Conservation (phyloP, 176 grass and related monocot species). For the Hyparrhenia diplandra region DNA sequence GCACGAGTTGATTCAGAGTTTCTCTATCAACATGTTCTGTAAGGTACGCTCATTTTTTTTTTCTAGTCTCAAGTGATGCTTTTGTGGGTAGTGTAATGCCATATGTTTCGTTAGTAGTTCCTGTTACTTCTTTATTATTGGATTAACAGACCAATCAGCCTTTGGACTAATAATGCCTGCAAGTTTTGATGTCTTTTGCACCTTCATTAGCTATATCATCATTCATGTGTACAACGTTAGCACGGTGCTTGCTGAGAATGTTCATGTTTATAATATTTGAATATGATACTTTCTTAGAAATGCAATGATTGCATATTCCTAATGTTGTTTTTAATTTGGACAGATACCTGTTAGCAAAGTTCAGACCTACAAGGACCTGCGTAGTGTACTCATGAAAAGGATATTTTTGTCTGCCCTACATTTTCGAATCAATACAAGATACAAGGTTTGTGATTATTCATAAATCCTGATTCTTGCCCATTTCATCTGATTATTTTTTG, state of each 20-base stretch:
- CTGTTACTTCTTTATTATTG: not conserved
- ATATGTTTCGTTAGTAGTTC: not conserved
- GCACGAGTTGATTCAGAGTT: constrained; percentile 93
- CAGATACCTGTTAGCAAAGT: constrained; percentile 86
- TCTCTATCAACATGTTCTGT: constrained; percentile 99
- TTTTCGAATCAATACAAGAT: constrained; percentile 98
- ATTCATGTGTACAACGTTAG: not conserved
- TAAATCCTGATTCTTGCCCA: not conserved
- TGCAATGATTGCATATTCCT: not conserved
- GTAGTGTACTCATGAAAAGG: constrained; percentile 92
- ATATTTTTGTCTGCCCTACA: constrained; percentile 95
- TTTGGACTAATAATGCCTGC: constrained; percentile 1
- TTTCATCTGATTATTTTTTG: not conserved
- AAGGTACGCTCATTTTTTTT: constrained; percentile 59
- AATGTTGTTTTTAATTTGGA: constrained; percentile 20
- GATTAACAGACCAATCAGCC: not conserved
- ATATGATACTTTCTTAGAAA: constrained; percentile 1
- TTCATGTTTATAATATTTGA: not conserved
- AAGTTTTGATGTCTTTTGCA: constrained; percentile 1
- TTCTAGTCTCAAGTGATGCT: constrained; percentile 6
- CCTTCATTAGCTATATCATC: not conserved
- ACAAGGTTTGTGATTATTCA: constrained; percentile 67
- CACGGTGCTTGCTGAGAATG: not conserved
- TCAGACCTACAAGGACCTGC: constrained; percentile 73
- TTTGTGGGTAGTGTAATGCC: not conserved